Percentiles rank a stretch among this genome's conserved stretches.
Evolutionary conservation across 169 alveolate genomes (phyloP).

Genomic region (Plasmodium berghei): DNA sequence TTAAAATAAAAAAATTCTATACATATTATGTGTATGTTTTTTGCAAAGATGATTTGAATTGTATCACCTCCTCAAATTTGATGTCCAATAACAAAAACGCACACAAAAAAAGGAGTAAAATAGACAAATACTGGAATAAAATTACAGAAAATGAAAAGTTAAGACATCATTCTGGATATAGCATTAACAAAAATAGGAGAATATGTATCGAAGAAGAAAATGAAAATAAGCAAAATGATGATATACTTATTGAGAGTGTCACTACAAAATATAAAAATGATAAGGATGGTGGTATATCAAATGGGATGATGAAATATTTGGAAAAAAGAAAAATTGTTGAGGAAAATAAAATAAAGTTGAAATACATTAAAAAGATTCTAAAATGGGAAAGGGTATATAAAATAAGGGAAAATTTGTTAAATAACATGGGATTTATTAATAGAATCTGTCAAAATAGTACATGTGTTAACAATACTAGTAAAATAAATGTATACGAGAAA

Average conservation of each 20-base stretch:
- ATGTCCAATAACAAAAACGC: neutral
- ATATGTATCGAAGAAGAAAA: neutral
- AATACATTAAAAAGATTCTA: no score
- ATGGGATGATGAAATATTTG: neutral
- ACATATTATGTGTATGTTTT: conserved; percentile 12
- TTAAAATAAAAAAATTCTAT: conserved; percentile 30
- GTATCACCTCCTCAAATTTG: neutral
- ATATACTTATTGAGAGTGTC: neutral
- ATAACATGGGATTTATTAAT: conserved; percentile 1
- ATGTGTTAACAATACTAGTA: neutral
- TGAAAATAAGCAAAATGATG: neutral
- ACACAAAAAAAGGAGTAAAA: neutral
- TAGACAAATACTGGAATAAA: neutral
- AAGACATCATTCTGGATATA: neutral
- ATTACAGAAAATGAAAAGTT: neutral
- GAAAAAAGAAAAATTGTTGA: neutral
- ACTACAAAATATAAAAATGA: neutral
- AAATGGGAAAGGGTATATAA: neutral
- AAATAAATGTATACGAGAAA: conserved; percentile 20
- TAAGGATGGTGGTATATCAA: neutral
- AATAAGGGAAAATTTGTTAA: neutral
- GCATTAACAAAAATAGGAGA: neutral
- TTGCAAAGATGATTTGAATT: neutral
- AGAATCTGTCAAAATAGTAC: conserved; percentile 1
- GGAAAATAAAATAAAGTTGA: neutral